These are phyloP conservation scores for Stephanodiscus triporus DNA, from an alignment of 108 stramenopile genomes.

Conservation along the genomic window DNA sequence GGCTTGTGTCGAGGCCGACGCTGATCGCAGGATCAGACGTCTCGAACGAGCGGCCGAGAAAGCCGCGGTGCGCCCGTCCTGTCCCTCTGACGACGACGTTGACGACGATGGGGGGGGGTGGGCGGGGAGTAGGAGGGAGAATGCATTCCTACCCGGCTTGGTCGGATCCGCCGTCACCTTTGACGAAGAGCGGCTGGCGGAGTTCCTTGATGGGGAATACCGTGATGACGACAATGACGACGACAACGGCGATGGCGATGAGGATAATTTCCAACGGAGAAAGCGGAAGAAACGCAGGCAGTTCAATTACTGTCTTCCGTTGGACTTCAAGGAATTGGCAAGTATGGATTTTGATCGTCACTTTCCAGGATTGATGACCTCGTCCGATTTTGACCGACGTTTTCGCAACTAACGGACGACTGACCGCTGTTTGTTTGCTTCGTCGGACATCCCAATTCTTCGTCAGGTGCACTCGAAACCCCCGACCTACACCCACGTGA, in stretches of 20 bases:
- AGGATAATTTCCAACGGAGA: not conserved
- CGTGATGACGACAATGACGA: conserved; percentile 10
- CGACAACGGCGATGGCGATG: not conserved
- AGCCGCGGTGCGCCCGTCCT: not conserved
- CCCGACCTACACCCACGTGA: conserved; percentile 65
- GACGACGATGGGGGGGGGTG: not conserved
- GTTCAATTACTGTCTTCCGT: conserved; percentile 64
- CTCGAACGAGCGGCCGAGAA: conserved; percentile 7
- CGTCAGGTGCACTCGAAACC: conserved; percentile 70
- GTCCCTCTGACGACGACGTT: not conserved
- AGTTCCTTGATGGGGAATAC: conserved; percentile 1
- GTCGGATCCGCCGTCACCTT: conserved; percentile 12
- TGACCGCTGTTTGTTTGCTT: not conserved
- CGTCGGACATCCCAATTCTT: no score
- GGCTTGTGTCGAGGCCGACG: conserved; percentile 51
- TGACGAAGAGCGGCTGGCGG: conserved; percentile 27
- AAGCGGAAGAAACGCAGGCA: conserved; percentile 15
- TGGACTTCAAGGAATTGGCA: conserved; percentile 66
- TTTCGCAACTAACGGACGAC: not conserved
- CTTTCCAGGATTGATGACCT: no score
- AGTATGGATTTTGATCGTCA: not conserved
- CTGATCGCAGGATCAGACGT: conserved; percentile 15
- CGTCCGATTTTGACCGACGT: not conserved
- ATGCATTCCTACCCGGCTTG: conserved; percentile 34
- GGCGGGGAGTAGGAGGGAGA: conserved; percentile 6